Evolutionary conservation across 345 rosid species (phyloP).

Genomic region (Eucalyptus pauciflora): DNA sequence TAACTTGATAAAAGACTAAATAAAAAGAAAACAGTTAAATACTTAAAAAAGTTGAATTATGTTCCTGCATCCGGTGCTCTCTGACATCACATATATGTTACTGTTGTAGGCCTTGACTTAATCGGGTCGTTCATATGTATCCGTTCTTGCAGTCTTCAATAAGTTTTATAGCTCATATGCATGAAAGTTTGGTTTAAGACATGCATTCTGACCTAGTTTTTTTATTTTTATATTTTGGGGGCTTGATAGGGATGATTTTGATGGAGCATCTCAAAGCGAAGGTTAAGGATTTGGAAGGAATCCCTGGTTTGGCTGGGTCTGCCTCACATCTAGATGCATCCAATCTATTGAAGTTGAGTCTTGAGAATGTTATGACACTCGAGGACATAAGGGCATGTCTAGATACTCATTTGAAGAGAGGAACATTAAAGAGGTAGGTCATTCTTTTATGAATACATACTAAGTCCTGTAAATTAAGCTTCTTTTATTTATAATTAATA

Average conservation of each 20-base stretch:
- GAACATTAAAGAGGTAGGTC: conserved; percentile 14
- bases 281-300: conserved; percentile 7
- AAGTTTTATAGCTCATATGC: background rate
- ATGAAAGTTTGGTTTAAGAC: background rate
- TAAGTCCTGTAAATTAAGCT: no score
- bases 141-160: background rate
- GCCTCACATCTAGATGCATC: conserved; percentile 11
- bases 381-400: conserved; percentile 23
- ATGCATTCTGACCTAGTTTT: background rate
- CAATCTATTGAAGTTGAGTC: conserved; percentile 12
- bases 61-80: background rate
- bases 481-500: no score
- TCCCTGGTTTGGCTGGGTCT: background rate
- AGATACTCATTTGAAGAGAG: background rate
- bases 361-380: conserved; percentile 2
- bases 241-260: conserved; percentile 23
- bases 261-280: conserved; percentile 29
- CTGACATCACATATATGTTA: background rate
- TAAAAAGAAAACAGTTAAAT: background rate
- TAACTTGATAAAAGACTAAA: background rate
- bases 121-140: background rate
- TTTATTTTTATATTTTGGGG: background rate
- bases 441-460: background rate
- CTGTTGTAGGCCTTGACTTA: background rate
- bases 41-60: background rate